These are phyloP conservation scores for Saccharum officinarum DNA, from an alignment of 176 grass and related monocot genomes.

Conservation along the genomic window DNA sequence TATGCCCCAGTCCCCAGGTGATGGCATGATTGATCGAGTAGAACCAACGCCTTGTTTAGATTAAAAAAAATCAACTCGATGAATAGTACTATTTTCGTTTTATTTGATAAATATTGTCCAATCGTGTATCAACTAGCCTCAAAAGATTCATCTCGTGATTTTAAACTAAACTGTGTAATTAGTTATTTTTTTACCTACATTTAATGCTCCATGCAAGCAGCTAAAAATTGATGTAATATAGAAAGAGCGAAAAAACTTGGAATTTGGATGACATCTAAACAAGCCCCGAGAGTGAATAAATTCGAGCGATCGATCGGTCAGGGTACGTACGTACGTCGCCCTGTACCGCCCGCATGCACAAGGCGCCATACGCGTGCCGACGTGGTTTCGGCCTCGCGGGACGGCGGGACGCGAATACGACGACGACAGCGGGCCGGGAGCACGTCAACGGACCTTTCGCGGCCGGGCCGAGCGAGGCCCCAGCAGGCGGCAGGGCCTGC, in stretches of 20 bases:
- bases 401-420: background rate
- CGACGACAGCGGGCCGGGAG: slow-evolving; percentile 15
- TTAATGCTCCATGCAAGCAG: no score
- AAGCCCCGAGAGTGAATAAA: background rate
- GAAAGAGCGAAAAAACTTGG: no score
- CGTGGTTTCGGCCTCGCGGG: background rate
- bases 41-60: no score
- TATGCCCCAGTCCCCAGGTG: background rate
- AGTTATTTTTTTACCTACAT: no score
- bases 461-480: background rate
- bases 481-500: background rate
- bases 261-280: no score
- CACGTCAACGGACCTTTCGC: slow-evolving; percentile 25
- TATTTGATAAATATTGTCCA: no score
- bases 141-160: no score
- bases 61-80: no score
- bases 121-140: no score
- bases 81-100: no score
- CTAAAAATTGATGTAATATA: no score
- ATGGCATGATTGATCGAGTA: slow-evolving; percentile 37
- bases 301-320: background rate
- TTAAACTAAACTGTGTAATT: no score
- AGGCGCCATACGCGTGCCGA: slow-evolving; percentile 19
- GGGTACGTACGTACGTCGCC: background rate
- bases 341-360: background rate